A percentile compares a stretch with the other conserved stretches of the same genome.
Conservation (phyloP, 2,329 filamentous ascomycete genomes). For the Lachnellula suecica region DNA sequence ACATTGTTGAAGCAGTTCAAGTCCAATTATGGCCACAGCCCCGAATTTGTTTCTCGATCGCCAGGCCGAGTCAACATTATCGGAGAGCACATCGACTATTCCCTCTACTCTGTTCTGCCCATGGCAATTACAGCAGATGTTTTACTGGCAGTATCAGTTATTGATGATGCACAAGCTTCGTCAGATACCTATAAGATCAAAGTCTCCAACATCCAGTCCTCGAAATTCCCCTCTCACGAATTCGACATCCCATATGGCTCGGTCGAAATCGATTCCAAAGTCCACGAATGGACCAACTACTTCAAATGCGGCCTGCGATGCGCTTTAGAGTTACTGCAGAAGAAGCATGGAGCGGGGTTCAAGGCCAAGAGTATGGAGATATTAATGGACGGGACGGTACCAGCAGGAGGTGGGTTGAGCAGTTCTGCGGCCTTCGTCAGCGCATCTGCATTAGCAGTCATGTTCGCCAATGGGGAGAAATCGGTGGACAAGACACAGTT, state of each 20-base stretch:
- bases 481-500: slow-evolving; percentile 87
- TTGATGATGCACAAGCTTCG: slow-evolving; percentile 45
- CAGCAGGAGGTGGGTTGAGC: slow-evolving; percentile 86
- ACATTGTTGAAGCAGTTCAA: slow-evolving; percentile 70
- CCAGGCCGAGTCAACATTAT: slow-evolving; percentile 97
- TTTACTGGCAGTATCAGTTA: slow-evolving; percentile 72
- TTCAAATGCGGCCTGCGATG: slow-evolving; percentile 90
- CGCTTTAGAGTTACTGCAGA: slow-evolving; percentile 73
- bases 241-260: slow-evolving; percentile 67
- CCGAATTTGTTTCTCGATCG: slow-evolving; percentile 83
- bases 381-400: slow-evolving; percentile 87
- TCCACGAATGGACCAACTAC: slow-evolving; percentile 97
- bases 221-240: slow-evolving; percentile 73
- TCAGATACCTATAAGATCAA: slow-evolving; percentile 64
- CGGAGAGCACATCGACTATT: slow-evolving; percentile 99
- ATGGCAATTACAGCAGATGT: slow-evolving; percentile 94
- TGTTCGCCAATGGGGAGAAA: slow-evolving; percentile 79
- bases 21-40: slow-evolving; percentile 63
- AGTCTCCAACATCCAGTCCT: slow-evolving; percentile 74
- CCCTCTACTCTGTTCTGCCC: slow-evolving; percentile 89
- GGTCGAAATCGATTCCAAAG: slow-evolving; percentile 79
- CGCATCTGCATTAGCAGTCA: slow-evolving; percentile 82
- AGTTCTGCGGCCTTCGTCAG: slow-evolving; percentile 94
- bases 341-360: slow-evolving; percentile 60
- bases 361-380: slow-evolving; percentile 79